Evolutionary conservation across 257 asterid genomes (phyloP).

Genomic region (Solanum sitiens): DNA sequence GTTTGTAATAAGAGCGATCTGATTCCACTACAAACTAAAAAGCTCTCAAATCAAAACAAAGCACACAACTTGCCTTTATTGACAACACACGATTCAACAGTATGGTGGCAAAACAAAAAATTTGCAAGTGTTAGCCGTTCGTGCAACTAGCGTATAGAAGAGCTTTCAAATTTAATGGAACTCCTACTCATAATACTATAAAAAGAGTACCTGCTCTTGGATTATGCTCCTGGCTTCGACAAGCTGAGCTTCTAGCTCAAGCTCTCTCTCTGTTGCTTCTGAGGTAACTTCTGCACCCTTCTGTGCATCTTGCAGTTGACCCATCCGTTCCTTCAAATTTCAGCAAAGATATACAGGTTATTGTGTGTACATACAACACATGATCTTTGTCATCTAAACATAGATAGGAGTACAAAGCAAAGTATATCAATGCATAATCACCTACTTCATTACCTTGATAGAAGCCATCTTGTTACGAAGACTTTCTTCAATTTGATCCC

Average conservation of each 20-base stretch:
- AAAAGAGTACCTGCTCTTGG: slow-evolving; percentile 79
- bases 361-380: neutral
- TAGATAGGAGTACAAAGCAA: neutral
- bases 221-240: slow-evolving; percentile 98
- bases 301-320: slow-evolving; percentile 90
- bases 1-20: neutral
- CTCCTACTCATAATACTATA: neutral
- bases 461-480: slow-evolving; percentile 74
- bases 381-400: neutral
- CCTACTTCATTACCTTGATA: slow-evolving; percentile 48
- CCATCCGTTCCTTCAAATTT: slow-evolving; percentile 78
- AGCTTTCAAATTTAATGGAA: neutral
- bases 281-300: slow-evolving; percentile 73
- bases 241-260: slow-evolving; percentile 98
- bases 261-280: slow-evolving; percentile 95
- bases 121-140: neutral
- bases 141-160: neutral
- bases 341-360: neutral
- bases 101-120: neutral
- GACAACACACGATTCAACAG: neutral
- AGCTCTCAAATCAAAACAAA: neutral
- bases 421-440: neutral
- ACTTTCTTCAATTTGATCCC: slow-evolving; percentile 91
- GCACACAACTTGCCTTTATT: neutral
- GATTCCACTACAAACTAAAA: neutral